Percentiles rank a stretch among this genome's conserved stretches.
Conservation (phyloP, 257 asterid genomes). For the Nicotiana obtusifolia region DNA sequence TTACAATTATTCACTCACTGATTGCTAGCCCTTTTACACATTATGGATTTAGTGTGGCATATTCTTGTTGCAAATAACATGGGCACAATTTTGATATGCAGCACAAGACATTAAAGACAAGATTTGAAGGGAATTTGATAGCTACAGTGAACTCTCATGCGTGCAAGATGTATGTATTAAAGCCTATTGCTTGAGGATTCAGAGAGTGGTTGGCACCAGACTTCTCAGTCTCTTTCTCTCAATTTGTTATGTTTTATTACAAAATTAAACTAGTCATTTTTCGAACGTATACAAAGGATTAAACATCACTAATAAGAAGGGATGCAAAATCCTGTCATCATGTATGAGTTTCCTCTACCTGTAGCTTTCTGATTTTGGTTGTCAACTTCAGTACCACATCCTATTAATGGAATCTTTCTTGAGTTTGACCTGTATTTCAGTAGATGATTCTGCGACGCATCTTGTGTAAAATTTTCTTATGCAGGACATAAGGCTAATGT, state of each 20-base stretch:
- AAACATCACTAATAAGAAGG: background rate
- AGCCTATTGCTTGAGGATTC: constrained; percentile 35
- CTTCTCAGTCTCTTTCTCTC: background rate
- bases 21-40: background rate
- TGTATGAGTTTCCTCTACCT: background rate
- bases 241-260: background rate
- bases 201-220: background rate
- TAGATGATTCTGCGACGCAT: no score
- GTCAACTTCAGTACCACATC: background rate
- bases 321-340: background rate
- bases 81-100: constrained; percentile 16
- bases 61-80: background rate
- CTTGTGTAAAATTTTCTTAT: no score
- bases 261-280: background rate
- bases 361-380: background rate
- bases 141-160: constrained; percentile 57
- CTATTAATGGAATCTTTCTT: background rate
- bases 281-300: background rate
- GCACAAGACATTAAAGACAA: constrained; percentile 59
- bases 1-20: background rate
- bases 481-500: no score
- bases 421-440: background rate
- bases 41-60: background rate
- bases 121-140: constrained; percentile 58
- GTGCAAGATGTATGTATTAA: constrained; percentile 77